These are phyloP conservation scores for Brettanomyces naardenensis DNA, from an alignment of 805 yeast genomes.

Conservation along the genomic window DNA sequence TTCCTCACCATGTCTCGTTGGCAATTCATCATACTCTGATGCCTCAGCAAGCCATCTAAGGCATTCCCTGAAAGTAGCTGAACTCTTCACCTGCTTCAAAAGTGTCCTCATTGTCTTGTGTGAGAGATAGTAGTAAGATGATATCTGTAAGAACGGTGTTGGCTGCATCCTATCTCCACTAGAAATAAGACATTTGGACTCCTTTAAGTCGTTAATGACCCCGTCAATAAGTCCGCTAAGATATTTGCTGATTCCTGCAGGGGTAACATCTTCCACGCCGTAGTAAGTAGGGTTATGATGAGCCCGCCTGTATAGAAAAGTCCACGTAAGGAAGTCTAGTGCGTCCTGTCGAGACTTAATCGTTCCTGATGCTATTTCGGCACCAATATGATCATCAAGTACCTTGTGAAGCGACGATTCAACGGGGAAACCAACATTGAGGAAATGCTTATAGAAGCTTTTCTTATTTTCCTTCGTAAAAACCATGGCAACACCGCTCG, in stretches of 20 bases:
- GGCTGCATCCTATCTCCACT: slow-evolving; percentile 43
- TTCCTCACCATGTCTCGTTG: slow-evolving; percentile 90
- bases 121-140: slow-evolving; percentile 89
- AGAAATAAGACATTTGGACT: slow-evolving; percentile 64
- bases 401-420: slow-evolving; percentile 73
- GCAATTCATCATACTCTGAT: slow-evolving; percentile 77
- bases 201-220: slow-evolving; percentile 57
- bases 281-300: slow-evolving; percentile 74
- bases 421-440: slow-evolving; percentile 76
- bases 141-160: slow-evolving; percentile 76
- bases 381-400: slow-evolving; percentile 74
- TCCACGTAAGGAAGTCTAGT: slow-evolving; percentile 69
- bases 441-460: slow-evolving; percentile 66
- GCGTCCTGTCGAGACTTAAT: slow-evolving; percentile 60
- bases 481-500: slow-evolving; percentile 69
- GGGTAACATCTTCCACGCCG: slow-evolving; percentile 55
- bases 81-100: slow-evolving; percentile 39
- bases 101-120: slow-evolving; percentile 79
- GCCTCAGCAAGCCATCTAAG: slow-evolving; percentile 52
- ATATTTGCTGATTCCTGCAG: slow-evolving; percentile 49
- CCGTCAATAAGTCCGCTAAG: slow-evolving; percentile 60
- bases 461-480: slow-evolving; percentile 71
- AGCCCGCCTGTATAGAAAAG: slow-evolving; percentile 65
- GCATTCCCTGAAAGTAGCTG: slow-evolving; percentile 51
- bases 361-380: slow-evolving; percentile 68